Base-by-base conservation (phyloP, 1,139 yeast species). In the Suhomyces bribrorum region DNA sequence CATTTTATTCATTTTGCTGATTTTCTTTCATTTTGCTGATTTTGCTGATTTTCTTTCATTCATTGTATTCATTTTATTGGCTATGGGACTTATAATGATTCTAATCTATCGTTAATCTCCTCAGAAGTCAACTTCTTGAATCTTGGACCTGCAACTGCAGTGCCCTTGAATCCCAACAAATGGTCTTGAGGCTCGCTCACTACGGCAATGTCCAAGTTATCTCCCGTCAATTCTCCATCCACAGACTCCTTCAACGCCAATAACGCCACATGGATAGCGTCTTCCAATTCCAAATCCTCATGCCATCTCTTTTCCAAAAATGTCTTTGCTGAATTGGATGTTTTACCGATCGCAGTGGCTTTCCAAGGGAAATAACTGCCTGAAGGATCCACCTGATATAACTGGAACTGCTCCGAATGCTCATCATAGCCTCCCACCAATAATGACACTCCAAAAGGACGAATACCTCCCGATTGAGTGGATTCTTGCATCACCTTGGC, bases 311-410 rank as follows among this genome's bases (percentile, higher is more conserved):
- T 94, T 62, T 94, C 98, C 59, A 94, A 72, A 57, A 94, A 94
- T 1, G 98, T 92, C 71, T 94, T 92, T 26, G 98, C 98, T 7
- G 95, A 86, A 30, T 82, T 81, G 5, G 96, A 82, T 20, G 96
- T 95, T 61, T 89, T 90, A 47, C 99, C 99, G 54, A 94, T 92
- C 20, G 98, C 97, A 4, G 98, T 92, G 20, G 98, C 98, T 66
- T 92, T 92, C 99, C 99, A 94, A n/a, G 98, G 97, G 77, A 88
- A 94, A 63, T 86, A 94, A 38, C 96, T 83, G 11, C 99, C 99
- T 5, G 96, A 86, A 5, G 99, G 99, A 67, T 94, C 98, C 34
- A 94, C 96, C 65, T 94, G 98, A 63, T 92, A 94, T 47, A 94
- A 74, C 57, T 87, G 88, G 64, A 79, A 89, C 14, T 56, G 44